Base-by-base conservation (phyloP, 2,329 filamentous ascomycete genomes). In the Neofusicoccum laricinum region DNA sequence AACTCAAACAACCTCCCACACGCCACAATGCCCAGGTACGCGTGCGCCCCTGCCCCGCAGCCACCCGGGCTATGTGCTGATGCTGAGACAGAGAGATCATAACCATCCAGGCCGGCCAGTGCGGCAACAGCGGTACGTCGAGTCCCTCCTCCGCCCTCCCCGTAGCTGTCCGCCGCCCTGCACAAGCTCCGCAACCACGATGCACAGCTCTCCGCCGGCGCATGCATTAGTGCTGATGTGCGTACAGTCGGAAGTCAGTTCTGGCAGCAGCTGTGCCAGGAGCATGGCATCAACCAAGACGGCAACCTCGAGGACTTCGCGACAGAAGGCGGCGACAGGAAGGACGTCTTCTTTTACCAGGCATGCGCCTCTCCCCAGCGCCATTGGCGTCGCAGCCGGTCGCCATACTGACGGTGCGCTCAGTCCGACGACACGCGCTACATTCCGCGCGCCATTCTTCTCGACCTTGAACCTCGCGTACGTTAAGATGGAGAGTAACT, bases 341-440 rank as follows among this genome's bases (percentile, higher is more conserved):
- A 99, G 78, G 95, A 99, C 79, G 95, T 99, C 67, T 98, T 98
- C 81, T 98, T 97, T 85, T 99, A 98, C 82, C 94, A 89, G 76
- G 82, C 82, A 69, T 30, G 69, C 50, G 49, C 50, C 34, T 61
- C 57, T 38, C 21, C 19, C 21, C 21, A 32, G 11, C 6, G 8
- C 38, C 19, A 21, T n/a, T 57, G n/a, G 3, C 10, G 17, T 38
- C 61, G 40, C 11, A 46, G 25, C 46, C 15, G n/a, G 38, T 10
- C 43, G 40, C 25, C 2, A 53, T 45, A 15, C 59, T 63, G 41
- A 63, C 17, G 36, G 15, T 19, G 21, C 38, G 30, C 19, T 36
- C 68, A 96, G 84, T 98, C 93, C 75, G 95, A 99, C 82, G 95
- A 99, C 76, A 99, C 95, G 65, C 87, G 95, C 81, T 99, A 99